Percentiles rank a stretch among this genome's conserved stretches.
Evolutionary conservation across 2,329 filamentous ascomycete species (phyloP).

Genomic region (Aspergillus alliaceus): DNA sequence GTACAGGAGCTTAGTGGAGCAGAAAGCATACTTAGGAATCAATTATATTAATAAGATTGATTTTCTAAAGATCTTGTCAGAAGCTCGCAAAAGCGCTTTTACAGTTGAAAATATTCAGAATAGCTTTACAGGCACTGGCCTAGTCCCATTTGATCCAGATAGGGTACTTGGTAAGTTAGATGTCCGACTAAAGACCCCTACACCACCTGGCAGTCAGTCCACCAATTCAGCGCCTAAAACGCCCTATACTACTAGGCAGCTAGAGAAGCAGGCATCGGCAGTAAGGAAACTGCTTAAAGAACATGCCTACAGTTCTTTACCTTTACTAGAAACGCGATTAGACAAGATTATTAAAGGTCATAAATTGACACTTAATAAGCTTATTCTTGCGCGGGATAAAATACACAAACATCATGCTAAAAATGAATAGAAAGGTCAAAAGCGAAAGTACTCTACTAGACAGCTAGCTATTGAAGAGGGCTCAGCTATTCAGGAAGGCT

Average conservation of each 20-base stretch:
- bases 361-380: too few species aligned
- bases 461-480: too few species aligned
- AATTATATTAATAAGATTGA: slow-evolving; percentile 8
- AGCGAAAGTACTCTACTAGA: too few species aligned
- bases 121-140: background rate
- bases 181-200: background rate
- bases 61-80: slow-evolving; percentile 1
- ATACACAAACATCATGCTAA: too few species aligned
- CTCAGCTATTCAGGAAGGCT: too few species aligned
- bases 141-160: too few species aligned
- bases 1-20: background rate
- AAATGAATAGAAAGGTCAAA: too few species aligned
- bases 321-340: background rate
- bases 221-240: too few species aligned
- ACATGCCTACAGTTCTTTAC: background rate
- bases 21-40: background rate
- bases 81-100: background rate
- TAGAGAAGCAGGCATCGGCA: background rate
- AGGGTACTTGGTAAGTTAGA: too few species aligned
- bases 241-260: background rate
- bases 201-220: too few species aligned
- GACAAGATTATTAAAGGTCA: too few species aligned
- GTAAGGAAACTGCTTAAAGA: background rate
- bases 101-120: background rate
- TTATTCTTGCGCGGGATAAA: too few species aligned